Evolutionary conservation across 2,329 filamentous ascomycete species (phyloP), one percentile per base, ranked within the genome.

Genomic region (Aspergillus ruber): DNA sequence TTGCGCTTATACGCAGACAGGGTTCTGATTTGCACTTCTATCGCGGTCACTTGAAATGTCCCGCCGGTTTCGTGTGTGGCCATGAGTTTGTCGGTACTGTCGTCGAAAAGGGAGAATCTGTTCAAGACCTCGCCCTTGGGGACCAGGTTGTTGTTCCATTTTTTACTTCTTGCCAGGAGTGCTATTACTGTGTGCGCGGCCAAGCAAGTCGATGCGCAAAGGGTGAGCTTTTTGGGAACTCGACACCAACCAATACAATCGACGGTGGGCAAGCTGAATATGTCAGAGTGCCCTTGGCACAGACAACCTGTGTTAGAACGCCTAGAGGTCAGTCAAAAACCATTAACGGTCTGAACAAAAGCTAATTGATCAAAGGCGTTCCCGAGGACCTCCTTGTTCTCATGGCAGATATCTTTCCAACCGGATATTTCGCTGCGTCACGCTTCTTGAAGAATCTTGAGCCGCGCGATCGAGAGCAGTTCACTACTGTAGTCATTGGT

Each of bases 321-420:
- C 84, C 85, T 0, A 64, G 78, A 1, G 78, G 75, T 10, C 3
- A 9, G 35, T 17, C 9, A 38, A 4, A 17, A 38, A 17, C 6
- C 6, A 15, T 10, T 18, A 38, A 9, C n/a, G n/a, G 9, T 38
- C n/a, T 38, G 35, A 38, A 18, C n/a, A 38, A 7, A 13, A 15
- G 13, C 35, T 38, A 12, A 38, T 17, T 38, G 4, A 8, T 15
- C 3, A 10, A 15, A 38, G 35, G 35, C 10, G 84, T 90, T 50
- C 79, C 81, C 18, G 82, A 89, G 55, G 77, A 84, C 51, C 81
- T 81, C 21, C 73, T 91, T 38, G 80, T 91, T 7, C 75, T 93
- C 15, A 93, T 93, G 88, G 86, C 86, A 13, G 88, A 93, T 62
- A 91, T 94, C 57, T 93, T 90, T 65, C 88, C 88, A 1, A 86